A percentile compares a stretch with the other conserved stretches of the same genome.
phyloP scores from a whole-genome alignment of 345 rosid species.

The Theobroma cacao region DNA sequence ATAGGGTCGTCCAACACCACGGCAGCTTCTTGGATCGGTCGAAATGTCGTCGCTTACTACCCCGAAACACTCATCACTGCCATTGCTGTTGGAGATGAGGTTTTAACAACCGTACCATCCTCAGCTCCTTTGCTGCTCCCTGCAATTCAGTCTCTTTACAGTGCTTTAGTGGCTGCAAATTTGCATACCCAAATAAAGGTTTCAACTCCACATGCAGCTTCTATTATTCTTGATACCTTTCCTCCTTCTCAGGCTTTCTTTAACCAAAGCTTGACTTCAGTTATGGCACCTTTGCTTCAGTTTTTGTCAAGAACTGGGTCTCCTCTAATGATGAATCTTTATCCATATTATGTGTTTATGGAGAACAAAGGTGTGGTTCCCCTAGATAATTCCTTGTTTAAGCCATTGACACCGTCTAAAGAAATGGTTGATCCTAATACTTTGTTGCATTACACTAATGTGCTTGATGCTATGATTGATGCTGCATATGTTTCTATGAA shows the following conservation, averaged over 20 bases:
- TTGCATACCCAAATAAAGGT: constrained; percentile 80
- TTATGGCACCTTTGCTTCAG: constrained; percentile 71
- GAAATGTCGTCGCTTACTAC: constrained; percentile 78
- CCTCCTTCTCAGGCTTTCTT: constrained; percentile 97
- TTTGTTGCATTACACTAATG: constrained; percentile 88
- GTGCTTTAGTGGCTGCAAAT: constrained; percentile 89
- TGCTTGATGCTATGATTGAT: constrained; percentile 94
- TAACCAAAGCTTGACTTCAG: constrained; percentile 73
- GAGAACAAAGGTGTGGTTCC: constrained; percentile 96
- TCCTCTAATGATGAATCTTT: constrained; percentile 94
- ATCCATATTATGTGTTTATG: constrained; percentile 96
- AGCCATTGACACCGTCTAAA: constrained; percentile 84
- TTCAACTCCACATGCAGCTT: constrained; percentile 93
- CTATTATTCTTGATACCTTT: constrained; percentile 69
- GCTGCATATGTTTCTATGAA: constrained; percentile 92
- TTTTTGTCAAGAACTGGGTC: constrained; percentile 79
- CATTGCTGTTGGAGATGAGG: constrained; percentile 88
- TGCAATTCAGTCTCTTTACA: constrained; percentile 79
- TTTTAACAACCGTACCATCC: constrained; percentile 82
- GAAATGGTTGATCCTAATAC: constrained; percentile 99
- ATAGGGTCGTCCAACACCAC: constrained; percentile 88
- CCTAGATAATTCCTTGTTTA: constrained; percentile 76
- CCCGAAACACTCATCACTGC: constrained; percentile 71
- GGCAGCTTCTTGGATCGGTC: constrained; percentile 81
- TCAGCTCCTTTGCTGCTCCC: constrained; percentile 78